Evolutionary conservation across 1,284 basidiomycete species (phyloP).

Genomic region (Pyrrhoderma noxium): DNA sequence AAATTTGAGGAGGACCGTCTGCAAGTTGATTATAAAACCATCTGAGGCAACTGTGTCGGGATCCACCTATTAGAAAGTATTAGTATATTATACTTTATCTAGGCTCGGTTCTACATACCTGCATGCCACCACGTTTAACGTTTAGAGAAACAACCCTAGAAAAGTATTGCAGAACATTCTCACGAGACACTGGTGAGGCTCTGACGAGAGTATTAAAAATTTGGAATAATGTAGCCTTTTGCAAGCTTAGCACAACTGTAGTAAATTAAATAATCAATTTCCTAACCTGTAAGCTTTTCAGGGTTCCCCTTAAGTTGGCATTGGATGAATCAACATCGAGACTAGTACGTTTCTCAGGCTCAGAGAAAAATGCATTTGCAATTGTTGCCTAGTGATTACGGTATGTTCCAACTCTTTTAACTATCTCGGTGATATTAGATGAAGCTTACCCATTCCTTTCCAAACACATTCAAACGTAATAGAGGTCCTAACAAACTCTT

Average conservation of each 20-base stretch:
- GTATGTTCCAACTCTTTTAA: constrained; percentile 15
- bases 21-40: constrained; percentile 90
- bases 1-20: constrained; percentile 76
- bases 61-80: constrained; percentile 51
- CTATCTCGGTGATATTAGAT: constrained; percentile 3
- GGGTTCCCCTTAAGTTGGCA: constrained; percentile 72
- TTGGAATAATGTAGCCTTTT: constrained; percentile 75
- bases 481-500: constrained; percentile 73
- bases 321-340: constrained; percentile 80
- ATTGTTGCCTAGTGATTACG: constrained; percentile 55
- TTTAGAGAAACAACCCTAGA: constrained; percentile 73
- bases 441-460: constrained; percentile 74
- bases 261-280: neutral
- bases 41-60: constrained; percentile 83
- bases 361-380: constrained; percentile 75
- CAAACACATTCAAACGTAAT: constrained; percentile 76
- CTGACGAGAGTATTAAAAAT: constrained; percentile 87
- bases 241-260: neutral
- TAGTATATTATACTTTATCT: too few species aligned
- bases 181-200: constrained; percentile 71
- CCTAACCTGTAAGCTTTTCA: constrained; percentile 73
- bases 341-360: constrained; percentile 67
- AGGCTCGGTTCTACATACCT: constrained; percentile 36
- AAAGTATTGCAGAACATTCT: constrained; percentile 83
- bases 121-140: constrained; percentile 82